Base-by-base conservation (phyloP, 1,139 yeast genomes). In the Lodderomyces parapsilosis region DNA sequence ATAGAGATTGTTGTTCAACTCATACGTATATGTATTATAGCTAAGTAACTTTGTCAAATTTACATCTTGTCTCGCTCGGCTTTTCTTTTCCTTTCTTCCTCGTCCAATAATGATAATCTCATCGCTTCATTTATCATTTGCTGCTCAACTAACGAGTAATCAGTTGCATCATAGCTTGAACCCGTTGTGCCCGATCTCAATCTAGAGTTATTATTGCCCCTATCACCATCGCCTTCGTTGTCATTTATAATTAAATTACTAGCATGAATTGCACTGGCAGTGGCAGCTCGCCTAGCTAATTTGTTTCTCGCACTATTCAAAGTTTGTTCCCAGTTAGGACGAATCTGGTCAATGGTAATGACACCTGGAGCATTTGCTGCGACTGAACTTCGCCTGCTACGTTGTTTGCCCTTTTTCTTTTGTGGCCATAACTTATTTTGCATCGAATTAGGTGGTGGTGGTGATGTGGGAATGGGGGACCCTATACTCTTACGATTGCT, bases 191-290 rank as follows among this genome's bases (percentile, higher is more conserved):
- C 43, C 13, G 48, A 46, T 20, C 56, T 46, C 38, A 53, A 48
- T 41, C 60, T 47, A 14, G 34, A 28, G 15, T 23, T 24, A 15
- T n/a, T 39, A 8, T 18, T 32, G 33, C 40, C 41, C 6, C 35
- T 18, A 32, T 17, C 14, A 6, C 33, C 33, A 7, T 30, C 17
- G 7, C 19, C 19, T 7, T 30, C 17, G 3, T 24, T 30, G 35
- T 56, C 59, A 18, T 27, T 11, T 3, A 77, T 69, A 40, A 80
- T 65, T 59, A 81, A 76, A 48, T 83, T 89, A 24, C 87, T 83
- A 11, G 90, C 95, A 64, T 91, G 98, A 36, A 91, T 80, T 0
- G 96, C 96, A 39, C 89, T 87, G 1, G 98, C 98, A 14, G 96
- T 89, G 0, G 97, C 98, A 0, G 96, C 83, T 54, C 88, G 77